Evolutionary conservation across 345 rosid genomes (phyloP), one percentile per base, ranked within the genome.

Genomic region (Citrus reticulata): DNA sequence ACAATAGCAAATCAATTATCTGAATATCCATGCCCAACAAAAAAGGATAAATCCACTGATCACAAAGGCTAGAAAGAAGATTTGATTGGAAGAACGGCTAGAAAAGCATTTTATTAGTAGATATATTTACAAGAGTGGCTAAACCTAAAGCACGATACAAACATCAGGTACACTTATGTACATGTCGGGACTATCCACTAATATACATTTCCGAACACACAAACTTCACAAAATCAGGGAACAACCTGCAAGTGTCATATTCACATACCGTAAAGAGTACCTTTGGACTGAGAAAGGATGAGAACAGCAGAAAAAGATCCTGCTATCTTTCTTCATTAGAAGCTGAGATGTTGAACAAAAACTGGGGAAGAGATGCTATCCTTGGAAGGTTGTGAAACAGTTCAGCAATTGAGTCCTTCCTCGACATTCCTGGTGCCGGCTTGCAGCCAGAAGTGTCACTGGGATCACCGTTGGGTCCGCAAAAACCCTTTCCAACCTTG

Each of bases 301-400:
- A 37, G 10, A 3, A 24, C 66, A 6, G 55, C 32, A 39, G 8
- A 51, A 0, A 4, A 51, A 24, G 49, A 54, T 8, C 54, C 16
- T 59, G 1, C 30, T 83, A 86, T 78, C 86, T 82, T 24, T 63
- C 75, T 46, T 80, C 42, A 75, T 69, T 78, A 24, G 81, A 81
- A 42, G 87, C 88, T 51, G 84, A 78, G 27, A 84, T 77, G 82
- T 83, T 79, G 71, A 79, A 85, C 75, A 89, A 68, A 81, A 90
- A 84, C 75, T 86, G 86, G 0, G 90, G 93, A 32, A 89, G 81
- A 39, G 97, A 91, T 10, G 92, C 88, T 14, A 92, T 92, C 80
- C 91, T 81, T 11, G 93, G 97, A 60, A 91, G 94, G 77, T 84
- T 84, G 70, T 88, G 89, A 71, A 92, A 87, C 85, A 88, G 86